phyloP scores from a whole-genome alignment of 2,329 filamentous ascomycete species.

The Claviceps quebecensis region DNA sequence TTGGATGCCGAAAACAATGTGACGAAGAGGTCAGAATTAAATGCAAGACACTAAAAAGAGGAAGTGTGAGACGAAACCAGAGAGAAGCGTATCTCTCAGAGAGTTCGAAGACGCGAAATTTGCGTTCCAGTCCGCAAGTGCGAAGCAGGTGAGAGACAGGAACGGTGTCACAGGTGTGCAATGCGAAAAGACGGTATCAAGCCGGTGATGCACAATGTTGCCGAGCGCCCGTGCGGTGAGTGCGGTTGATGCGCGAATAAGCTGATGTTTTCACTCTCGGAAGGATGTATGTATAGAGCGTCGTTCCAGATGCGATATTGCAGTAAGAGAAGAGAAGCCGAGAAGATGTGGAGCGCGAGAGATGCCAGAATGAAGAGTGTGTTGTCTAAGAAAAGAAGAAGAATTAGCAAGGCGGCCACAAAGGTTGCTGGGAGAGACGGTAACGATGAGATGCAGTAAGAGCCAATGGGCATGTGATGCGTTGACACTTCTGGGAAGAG shows the following conservation, averaged over 20 bases:
- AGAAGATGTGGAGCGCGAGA: not conserved
- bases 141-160: not conserved
- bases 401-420: not conserved
- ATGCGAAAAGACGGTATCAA: too few relatives aligned
- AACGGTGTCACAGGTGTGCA: too few relatives aligned
- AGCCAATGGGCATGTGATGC: not conserved
- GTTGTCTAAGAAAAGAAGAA: not conserved
- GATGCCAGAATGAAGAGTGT: not conserved
- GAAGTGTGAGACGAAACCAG: not conserved
- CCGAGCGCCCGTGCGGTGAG: too few relatives aligned
- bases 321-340: not conserved
- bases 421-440: not conserved
- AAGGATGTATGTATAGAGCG: not conserved
- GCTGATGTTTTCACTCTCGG: not conserved
- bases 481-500: not conserved
- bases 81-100: not conserved
- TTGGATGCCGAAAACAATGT: not conserved
- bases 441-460: constrained; percentile 1
- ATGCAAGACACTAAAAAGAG: not conserved
- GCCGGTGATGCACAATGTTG: too few relatives aligned
- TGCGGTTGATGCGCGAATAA: too few relatives aligned
- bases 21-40: not conserved
- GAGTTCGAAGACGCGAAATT: not conserved
- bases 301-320: not conserved
- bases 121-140: not conserved